These are phyloP conservation scores for Fusarium bactridioides DNA, from an alignment of 2,329 filamentous ascomycete genomes.

Conservation along the genomic window DNA sequence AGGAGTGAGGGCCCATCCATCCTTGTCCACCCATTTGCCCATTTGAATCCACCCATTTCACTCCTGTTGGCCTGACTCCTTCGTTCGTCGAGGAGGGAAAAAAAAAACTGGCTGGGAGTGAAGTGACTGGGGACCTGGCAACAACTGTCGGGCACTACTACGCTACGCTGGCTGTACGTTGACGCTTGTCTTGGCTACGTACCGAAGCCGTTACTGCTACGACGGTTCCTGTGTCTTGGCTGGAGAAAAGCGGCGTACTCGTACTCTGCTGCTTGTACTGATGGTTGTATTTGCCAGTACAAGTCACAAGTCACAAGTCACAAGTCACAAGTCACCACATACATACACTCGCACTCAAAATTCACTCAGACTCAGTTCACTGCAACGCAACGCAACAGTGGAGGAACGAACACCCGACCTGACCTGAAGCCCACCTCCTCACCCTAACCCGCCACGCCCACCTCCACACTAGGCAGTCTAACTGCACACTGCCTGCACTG, in stretches of 20 bases:
- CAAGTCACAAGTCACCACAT: not conserved
- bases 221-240: not conserved
- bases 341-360: slow-evolving; percentile 1
- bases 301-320: not conserved
- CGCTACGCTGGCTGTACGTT: slow-evolving; percentile 13
- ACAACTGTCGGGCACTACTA: slow-evolving; percentile 31
- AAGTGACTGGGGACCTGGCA: slow-evolving; percentile 13
- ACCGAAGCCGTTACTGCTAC: slow-evolving; percentile 24
- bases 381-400: slow-evolving; percentile 21
- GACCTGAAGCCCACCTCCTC: slow-evolving; percentile 4
- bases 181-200: slow-evolving; percentile 21
- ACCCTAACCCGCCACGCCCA: slow-evolving; percentile 33
- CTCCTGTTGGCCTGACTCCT: slow-evolving; percentile 11
- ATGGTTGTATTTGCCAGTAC: slow-evolving; percentile 1
- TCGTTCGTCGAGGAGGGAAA: not conserved
- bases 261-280: slow-evolving; percentile 18
- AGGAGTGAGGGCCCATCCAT: slow-evolving; percentile 7
- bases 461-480: slow-evolving; percentile 33
- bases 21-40: not conserved
- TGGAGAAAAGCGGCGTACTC: slow-evolving; percentile 17
- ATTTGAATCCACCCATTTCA: slow-evolving; percentile 12
- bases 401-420: slow-evolving; percentile 31
- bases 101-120: slow-evolving; percentile 9
- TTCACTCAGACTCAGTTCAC: not conserved
- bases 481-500: slow-evolving; percentile 8